A percentile compares a stretch with the other conserved stretches of the same genome.
These are phyloP conservation scores for Plasmodium vinckei DNA, from an alignment of 169 alveolate genomes.

Conservation along the genomic window DNA sequence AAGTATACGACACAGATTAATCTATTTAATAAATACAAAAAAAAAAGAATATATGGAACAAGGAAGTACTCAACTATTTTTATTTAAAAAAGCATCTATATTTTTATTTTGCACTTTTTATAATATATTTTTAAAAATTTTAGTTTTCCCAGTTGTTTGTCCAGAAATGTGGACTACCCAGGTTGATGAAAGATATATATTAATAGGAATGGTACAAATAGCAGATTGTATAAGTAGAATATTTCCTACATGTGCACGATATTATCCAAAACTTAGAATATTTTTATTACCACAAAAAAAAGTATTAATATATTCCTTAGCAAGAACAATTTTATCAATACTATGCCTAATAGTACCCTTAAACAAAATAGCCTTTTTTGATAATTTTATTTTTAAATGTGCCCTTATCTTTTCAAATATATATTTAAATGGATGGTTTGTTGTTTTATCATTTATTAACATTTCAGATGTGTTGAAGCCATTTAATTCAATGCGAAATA, in stretches of 20 bases:
- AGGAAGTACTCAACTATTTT: conserved; percentile 23
- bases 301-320: conserved; percentile 45
- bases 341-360: conserved; percentile 48
- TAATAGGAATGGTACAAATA: conserved; percentile 68
- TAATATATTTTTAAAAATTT: conserved; percentile 48
- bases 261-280: conserved; percentile 7
- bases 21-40: neutral
- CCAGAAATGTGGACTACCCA: conserved; percentile 75
- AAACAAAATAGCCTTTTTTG: conserved; percentile 9
- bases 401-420: conserved; percentile 45
- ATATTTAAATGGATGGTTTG: conserved; percentile 74
- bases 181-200: conserved; percentile 59
- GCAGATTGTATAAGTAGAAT: conserved; percentile 67
- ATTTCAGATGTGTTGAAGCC: conserved; percentile 53
- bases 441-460: conserved; percentile 57
- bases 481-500: conserved; percentile 46
- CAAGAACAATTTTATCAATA: conserved; percentile 53
- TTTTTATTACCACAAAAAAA: conserved; percentile 59
- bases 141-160: conserved; percentile 66
- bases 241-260: conserved; percentile 40
- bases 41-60: conserved; percentile 5
- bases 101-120: conserved; percentile 59
- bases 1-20: neutral
- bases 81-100: conserved; percentile 32
- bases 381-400: conserved; percentile 50